Evolutionary conservation across 805 yeast genomes (phyloP), one percentile per base, ranked within the genome.

Genomic region (Torulaspora quercuum): DNA sequence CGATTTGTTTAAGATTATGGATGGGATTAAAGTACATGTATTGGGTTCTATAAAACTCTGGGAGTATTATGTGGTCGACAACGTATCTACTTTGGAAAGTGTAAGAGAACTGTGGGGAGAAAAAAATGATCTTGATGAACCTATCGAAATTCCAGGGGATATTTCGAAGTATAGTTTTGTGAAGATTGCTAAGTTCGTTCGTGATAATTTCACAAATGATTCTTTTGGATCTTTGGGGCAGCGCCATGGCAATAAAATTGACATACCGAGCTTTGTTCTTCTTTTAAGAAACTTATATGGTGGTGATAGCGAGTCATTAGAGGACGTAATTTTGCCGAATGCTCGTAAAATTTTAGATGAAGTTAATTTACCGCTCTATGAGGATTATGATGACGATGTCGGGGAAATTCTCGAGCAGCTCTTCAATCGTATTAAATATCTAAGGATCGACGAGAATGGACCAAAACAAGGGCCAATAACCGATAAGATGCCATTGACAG

Each of bases 1-100:
- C 3, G 95, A 87, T 48, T 59, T 90, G 15, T 63, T 71, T 25
- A 58, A 52, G 19, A 64, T 89, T 15, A 75, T 83, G 69, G 81
- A 76, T 22, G 89, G 85, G 11, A 67, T 90, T 30, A 75, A 77
- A 44, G 57, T 66, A 4, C 79, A 84, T 49, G 95, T 87, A 0
- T 52, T 88, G 17, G 78, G 73, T 16, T 67, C 72, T 4, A 62
- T 86, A 37, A 73, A 78, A 44, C 67, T 90, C 37, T 90, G 98
- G 98, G 88, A 90, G 60, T 90, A 63, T 59, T 92, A 89, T 57
- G 89, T 81, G 4, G 67, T 88, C 22, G 72, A 87, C 55, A 79
- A 76, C 26, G 45, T 52, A 5, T 50, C 49, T 3, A 68, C 72
- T 7, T 49, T 78, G 10, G 50, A 52, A 1, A 61, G 63, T 4